Conservation (phyloP, 768 basidiomycete species). For the Boletus pseudo-olivaceus region DNA sequence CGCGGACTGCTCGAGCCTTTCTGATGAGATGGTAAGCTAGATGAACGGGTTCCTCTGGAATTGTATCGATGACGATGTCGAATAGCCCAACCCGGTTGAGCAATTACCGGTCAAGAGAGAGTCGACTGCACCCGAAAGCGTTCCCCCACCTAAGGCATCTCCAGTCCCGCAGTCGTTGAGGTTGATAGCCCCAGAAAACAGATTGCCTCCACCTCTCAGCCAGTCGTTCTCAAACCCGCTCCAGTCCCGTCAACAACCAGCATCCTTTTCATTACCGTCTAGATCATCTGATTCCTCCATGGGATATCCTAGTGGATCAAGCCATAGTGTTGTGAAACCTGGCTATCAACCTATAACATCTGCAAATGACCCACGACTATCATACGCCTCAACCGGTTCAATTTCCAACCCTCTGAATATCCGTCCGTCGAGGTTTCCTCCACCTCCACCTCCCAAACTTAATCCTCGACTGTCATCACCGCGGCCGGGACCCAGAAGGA, state of each 20-base stretch:
- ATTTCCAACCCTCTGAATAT: slow-evolving; percentile 54
- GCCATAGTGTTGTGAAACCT: slow-evolving; percentile 18
- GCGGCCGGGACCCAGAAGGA: slow-evolving; percentile 13
- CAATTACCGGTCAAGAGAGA: slow-evolving; percentile 20
- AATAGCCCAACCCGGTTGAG: slow-evolving; percentile 18
- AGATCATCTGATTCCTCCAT: slow-evolving; percentile 13
- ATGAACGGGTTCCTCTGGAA: neutral
- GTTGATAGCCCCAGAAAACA: slow-evolving; percentile 12
- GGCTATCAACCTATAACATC: slow-evolving; percentile 29
- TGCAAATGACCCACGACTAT: slow-evolving; percentile 30
- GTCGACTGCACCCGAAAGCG: slow-evolving; percentile 4
- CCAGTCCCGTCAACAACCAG: slow-evolving; percentile 12
- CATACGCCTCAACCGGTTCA: slow-evolving; percentile 40
- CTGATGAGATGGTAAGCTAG: slow-evolving; percentile 16
- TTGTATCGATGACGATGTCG: neutral
- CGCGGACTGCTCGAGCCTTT: slow-evolving; percentile 11
- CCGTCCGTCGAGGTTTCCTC: slow-evolving; percentile 40
- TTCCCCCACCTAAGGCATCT: slow-evolving; percentile 13
- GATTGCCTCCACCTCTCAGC: neutral
- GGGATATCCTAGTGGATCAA: slow-evolving; percentile 10
- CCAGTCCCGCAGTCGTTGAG: slow-evolving; percentile 9
- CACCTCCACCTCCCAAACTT: slow-evolving; percentile 7
- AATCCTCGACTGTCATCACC: slow-evolving; percentile 13
- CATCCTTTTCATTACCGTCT: slow-evolving; percentile 14
- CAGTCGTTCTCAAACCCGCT: slow-evolving; percentile 11